Evolutionary conservation across 192 early-diverging fungal species (phyloP).

Genomic region (Podila epigama): DNA sequence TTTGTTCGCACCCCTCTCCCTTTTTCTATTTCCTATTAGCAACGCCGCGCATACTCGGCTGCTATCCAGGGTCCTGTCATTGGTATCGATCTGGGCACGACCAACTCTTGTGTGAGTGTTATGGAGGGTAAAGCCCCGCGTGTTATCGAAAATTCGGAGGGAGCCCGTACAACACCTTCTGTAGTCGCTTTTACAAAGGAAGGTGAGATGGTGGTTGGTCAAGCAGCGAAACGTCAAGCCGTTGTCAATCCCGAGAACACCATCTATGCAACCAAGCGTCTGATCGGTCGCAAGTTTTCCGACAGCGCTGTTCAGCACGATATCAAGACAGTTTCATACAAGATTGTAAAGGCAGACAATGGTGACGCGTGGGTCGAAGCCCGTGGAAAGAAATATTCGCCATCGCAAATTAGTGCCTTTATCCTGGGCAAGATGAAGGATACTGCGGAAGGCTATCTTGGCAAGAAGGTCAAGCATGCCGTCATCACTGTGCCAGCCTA

Average conservation of each 20-base stretch:
- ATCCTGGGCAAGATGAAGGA: conserved; percentile 99
- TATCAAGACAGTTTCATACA: conserved; percentile 90
- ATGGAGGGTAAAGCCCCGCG: conserved; percentile 99
- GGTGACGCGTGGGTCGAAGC: conserved; percentile 99
- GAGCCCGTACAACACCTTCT: conserved; percentile 96
- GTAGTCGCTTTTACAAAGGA: conserved; percentile 97
- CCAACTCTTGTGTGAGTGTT: conserved; percentile 99
- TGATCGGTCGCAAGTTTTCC: conserved; percentile 94
- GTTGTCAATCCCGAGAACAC: conserved; percentile 99
- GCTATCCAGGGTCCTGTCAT: conserved; percentile 85
- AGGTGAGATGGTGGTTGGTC: conserved; percentile 93
- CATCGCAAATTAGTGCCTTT: conserved; percentile 95
- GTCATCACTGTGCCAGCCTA: conserved; percentile 99
- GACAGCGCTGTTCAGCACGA: conserved; percentile 91
- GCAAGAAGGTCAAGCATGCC: conserved; percentile 86
- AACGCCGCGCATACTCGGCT: conserved; percentile 36
- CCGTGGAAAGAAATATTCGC: conserved; percentile 94
- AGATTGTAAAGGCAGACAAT: conserved; percentile 94
- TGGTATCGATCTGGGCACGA: conserved; percentile 99
- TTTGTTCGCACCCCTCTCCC: not conserved
- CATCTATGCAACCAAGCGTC: conserved; percentile 94
- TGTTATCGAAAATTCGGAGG: conserved; percentile 98
- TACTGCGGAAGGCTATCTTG: conserved; percentile 83
- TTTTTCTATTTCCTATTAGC: conserved; percentile 1
- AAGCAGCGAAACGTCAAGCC: conserved; percentile 97